Conservation (phyloP, 371 early-diverging fungal genomes). For the Syncephalastrum monosporum region DNA sequence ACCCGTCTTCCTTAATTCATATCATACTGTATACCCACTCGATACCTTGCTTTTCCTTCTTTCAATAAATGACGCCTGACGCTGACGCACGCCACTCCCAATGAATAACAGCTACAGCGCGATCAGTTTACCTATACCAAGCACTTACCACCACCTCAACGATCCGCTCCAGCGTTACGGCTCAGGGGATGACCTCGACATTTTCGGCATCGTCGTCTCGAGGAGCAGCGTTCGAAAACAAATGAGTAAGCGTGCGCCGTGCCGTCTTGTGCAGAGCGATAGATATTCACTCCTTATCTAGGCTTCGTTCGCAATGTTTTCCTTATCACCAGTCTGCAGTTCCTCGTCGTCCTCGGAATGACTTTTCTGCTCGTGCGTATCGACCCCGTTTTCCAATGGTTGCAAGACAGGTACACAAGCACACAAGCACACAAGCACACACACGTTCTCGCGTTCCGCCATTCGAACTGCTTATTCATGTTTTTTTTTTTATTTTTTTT, state of each 20-base stretch:
- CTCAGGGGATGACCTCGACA: constrained; percentile 37
- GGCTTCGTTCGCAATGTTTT: constrained; percentile 18
- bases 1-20: too few relatives aligned
- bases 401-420: constrained; percentile 23
- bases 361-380: constrained; percentile 15
- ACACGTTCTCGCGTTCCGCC: too few relatives aligned
- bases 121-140: constrained; percentile 13
- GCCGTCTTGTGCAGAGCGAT: neutral
- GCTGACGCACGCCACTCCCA: neutral
- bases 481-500: too few relatives aligned
- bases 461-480: neutral
- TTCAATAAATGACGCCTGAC: too few relatives aligned
- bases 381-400: constrained; percentile 23
- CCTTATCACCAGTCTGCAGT: constrained; percentile 16
- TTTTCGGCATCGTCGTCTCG: constrained; percentile 38
- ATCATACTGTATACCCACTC: constrained; percentile 1
- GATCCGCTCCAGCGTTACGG: constrained; percentile 26
- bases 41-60: neutral
- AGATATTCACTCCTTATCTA: constrained; percentile 4
- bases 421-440: neutral
- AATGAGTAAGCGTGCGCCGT: constrained; percentile 29
- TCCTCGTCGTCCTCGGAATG: constrained; percentile 10
- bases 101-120: constrained; percentile 12
- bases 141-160: constrained; percentile 9
- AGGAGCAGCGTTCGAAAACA: constrained; percentile 29